phyloP scores from a whole-genome alignment of 179 eudicot species.

The Heliamphora pulchella region DNA sequence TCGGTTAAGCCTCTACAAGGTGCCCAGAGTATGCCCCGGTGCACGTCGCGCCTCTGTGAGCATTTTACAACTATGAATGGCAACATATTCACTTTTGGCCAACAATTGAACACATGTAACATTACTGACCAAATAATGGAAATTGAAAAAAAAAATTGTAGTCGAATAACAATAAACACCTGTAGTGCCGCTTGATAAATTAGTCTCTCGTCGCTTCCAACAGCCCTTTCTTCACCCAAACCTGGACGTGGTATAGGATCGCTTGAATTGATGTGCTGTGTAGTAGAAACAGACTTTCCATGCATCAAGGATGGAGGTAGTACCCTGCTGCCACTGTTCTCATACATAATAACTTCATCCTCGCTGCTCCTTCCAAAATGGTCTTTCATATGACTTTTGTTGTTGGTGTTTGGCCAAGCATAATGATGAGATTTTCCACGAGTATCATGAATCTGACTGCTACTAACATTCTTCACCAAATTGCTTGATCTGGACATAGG shows the following conservation, averaged over 20 bases:
- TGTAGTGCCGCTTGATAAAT: conserved; percentile 80
- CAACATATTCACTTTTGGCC: neutral
- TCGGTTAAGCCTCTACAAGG: too few species aligned
- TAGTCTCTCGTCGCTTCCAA: conserved; percentile 65
- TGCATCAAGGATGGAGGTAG: conserved; percentile 59
- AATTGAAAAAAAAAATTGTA: neutral
- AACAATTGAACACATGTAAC: neutral
- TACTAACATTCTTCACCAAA: conserved; percentile 33
- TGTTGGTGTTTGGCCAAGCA: conserved; percentile 25
- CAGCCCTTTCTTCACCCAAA: conserved; percentile 53
- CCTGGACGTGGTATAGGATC: conserved; percentile 46
- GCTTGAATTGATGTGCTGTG: conserved; percentile 26
- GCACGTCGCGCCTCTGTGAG: too few species aligned
- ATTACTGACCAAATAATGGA: neutral
- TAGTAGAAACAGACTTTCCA: conserved; percentile 41
- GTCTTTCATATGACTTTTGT: conserved; percentile 28
- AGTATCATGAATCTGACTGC: conserved; percentile 35
- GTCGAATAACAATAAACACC: conserved; percentile 31
- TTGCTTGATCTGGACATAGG: conserved; percentile 25
- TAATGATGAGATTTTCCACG: conserved; percentile 28
- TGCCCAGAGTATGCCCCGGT: too few species aligned
- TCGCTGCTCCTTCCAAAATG: conserved; percentile 28
- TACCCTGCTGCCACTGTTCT: conserved; percentile 39
- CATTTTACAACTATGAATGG: neutral
- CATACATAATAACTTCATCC: conserved; percentile 32